Evolutionary conservation across 768 basidiomycete genomes (phyloP), one percentile per base, ranked within the genome.

Genomic region (Obba rivulosa): DNA sequence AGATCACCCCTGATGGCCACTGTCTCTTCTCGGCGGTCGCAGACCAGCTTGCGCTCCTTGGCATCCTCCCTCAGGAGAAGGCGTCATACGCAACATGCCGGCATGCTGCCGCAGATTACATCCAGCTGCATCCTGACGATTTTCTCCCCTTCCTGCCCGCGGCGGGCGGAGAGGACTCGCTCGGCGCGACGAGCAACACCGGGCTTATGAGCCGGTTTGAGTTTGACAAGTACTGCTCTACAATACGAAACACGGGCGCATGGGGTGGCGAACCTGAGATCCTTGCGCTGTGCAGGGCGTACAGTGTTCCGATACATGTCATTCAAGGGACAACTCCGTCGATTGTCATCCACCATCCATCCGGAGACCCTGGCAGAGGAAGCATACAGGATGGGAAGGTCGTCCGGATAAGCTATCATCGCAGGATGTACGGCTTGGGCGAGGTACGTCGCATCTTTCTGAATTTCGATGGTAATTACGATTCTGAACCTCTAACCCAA

Each of bases 241-340:
- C 76, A 10, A 83, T 99, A 23, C 81, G 82, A 36, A 76, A 85
- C 62, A 94, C 92, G 20, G 85, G 81, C n/a, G 78, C 83, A 24
- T 98, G 96, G 96, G 96, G 96, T 42, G 95, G 96, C 31, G 93
- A 98, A 69, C 94, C 92, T 7, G 96, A 98, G 75, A 92, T 99
- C 25, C 75, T 87, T 57, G 96, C 96, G 3, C 72, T 98, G 14
- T 85, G 86, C 61, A 75, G 85, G 43, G 80, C 82, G 24, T 97
- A 79, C 64, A 77, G 83, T 46, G 70, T 94, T 34, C 86, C 93
- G 0, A 93, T 99, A 42, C 85, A 95, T 62, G 87, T 99, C 45
- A 75, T 98, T 11, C 96, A 98, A 64, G 81, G 80, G 1, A 85
- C 83, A 1, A 75, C 74, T 22, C 94, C 93, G 2, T 75, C 83